Conservation (phyloP, 139 green algal genomes). For the Micractinium conductrix region DNA sequence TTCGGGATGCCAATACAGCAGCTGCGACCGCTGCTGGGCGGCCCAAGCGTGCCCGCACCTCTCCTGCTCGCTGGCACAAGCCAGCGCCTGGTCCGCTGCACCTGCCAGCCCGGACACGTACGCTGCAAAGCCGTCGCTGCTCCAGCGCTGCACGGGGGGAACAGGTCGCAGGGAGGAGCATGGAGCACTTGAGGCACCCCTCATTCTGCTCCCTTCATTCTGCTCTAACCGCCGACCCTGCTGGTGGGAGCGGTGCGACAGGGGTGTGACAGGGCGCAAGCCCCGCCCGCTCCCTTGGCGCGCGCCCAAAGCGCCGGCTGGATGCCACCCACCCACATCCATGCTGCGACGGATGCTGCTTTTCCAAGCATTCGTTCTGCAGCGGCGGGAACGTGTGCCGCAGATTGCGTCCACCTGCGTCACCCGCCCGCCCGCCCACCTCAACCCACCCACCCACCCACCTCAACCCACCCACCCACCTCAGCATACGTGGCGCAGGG, state of each 20-base stretch:
- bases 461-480: not conserved
- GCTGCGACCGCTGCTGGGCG: no score
- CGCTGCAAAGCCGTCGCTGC: not conserved
- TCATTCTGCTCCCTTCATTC: no score
- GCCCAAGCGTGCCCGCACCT: not conserved
- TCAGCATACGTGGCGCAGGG: conserved; percentile 15
- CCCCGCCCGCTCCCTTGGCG: no score
- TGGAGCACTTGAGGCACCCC: no score
- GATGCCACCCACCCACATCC: no score
- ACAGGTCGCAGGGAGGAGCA: not conserved
- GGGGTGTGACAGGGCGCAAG: no score
- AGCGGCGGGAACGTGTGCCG: no score
- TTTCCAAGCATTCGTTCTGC: no score
- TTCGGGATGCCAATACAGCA: no score
- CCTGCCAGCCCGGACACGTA: conserved; percentile 5
- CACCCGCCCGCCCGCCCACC: not conserved
- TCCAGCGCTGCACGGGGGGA: conserved; percentile 10
- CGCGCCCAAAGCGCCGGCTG: no score
- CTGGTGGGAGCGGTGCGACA: not conserved
- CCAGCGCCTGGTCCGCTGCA: conserved; percentile 24
- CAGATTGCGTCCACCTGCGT: not conserved
- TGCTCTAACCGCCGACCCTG: no score
- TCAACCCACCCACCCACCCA: not conserved
- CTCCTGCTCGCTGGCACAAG: not conserved
- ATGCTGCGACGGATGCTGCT: no score